Evolutionary conservation across 495 filamentous ascomycete species (phyloP).

Genomic region (Xylaria castorea): DNA sequence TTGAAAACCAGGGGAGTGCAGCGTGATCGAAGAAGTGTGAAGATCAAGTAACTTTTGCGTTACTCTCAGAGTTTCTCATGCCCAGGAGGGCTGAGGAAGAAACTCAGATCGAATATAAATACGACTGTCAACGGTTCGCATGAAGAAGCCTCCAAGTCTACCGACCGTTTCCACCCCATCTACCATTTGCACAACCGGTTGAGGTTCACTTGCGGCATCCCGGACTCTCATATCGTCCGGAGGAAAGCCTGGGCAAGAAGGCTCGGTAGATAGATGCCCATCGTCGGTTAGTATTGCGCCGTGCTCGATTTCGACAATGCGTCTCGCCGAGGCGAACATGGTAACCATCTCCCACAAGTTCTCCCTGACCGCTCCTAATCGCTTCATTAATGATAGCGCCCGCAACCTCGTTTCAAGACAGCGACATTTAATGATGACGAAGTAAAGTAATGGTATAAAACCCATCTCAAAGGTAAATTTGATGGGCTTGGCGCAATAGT

Average conservation of each 20-base stretch:
- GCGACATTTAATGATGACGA: conserved; percentile 57
- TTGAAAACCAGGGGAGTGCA: neutral
- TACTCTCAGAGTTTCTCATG: neutral
- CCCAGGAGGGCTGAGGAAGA: conserved; percentile 24
- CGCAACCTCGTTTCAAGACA: conserved; percentile 51
- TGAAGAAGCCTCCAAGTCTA: conserved; percentile 34
- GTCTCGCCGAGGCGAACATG: conserved; percentile 39
- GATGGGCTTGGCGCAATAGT: neutral
- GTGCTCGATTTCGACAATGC: conserved; percentile 37
- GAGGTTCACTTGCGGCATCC: conserved; percentile 28
- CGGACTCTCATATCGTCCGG: conserved; percentile 37
- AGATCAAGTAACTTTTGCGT: neutral
- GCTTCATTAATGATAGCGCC: conserved; percentile 48
- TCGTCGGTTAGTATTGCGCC: conserved; percentile 27
- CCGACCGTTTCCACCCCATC: conserved; percentile 20
- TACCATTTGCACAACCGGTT: conserved; percentile 15
- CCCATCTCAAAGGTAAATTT: conserved; percentile 60
- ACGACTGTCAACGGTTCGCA: conserved; percentile 27
- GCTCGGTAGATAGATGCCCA: conserved; percentile 11
- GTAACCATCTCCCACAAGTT: conserved; percentile 49
- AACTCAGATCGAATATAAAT: conserved; percentile 37
- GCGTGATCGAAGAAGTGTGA: neutral
- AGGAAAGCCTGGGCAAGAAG: conserved; percentile 30
- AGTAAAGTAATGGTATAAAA: conserved; percentile 57
- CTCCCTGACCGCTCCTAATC: conserved; percentile 43